These are phyloP conservation scores for Aspergillus nomiae DNA, from an alignment of 2,329 filamentous ascomycete genomes.

Conservation along the genomic window DNA sequence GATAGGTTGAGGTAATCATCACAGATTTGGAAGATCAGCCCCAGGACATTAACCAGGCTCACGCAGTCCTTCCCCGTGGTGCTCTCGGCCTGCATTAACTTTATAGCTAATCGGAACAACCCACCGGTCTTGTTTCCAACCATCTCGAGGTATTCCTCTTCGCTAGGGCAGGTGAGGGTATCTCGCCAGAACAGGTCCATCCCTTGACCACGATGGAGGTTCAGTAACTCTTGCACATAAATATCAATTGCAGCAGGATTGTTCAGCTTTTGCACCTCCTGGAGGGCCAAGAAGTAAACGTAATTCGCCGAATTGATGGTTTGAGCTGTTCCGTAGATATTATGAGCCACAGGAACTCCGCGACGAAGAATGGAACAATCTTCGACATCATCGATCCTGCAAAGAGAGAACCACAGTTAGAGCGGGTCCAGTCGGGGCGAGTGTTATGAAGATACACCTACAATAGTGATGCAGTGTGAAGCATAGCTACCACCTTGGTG, in stretches of 20 bases:
- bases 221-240: slow-evolving; percentile 49
- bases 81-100: slow-evolving; percentile 50
- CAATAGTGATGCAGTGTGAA: slow-evolving; percentile 50
- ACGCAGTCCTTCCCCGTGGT: slow-evolving; percentile 44
- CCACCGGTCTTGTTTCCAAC: slow-evolving; percentile 53
- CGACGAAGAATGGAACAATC: slow-evolving; percentile 52
- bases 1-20: slow-evolving; percentile 88
- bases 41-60: slow-evolving; percentile 67
- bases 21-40: slow-evolving; percentile 50
- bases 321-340: slow-evolving; percentile 53
- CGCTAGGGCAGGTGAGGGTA: slow-evolving; percentile 47
- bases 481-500: slow-evolving; percentile 47
- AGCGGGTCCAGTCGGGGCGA: background rate
- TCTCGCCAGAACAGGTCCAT: slow-evolving; percentile 54
- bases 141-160: slow-evolving; percentile 53
- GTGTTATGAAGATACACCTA: slow-evolving; percentile 24
- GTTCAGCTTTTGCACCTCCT: slow-evolving; percentile 44
- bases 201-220: slow-evolving; percentile 51
- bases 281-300: slow-evolving; percentile 49
- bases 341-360: slow-evolving; percentile 52
- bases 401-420: background rate
- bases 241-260: slow-evolving; percentile 46
- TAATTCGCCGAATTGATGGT: slow-evolving; percentile 57
- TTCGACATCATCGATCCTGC: slow-evolving; percentile 53
- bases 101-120: slow-evolving; percentile 48